A percentile compares a stretch with the other conserved stretches of the same genome.
phyloP scores from a whole-genome alignment of 2,329 filamentous ascomycete genomes.

The Chaetothyriales sp. region DNA sequence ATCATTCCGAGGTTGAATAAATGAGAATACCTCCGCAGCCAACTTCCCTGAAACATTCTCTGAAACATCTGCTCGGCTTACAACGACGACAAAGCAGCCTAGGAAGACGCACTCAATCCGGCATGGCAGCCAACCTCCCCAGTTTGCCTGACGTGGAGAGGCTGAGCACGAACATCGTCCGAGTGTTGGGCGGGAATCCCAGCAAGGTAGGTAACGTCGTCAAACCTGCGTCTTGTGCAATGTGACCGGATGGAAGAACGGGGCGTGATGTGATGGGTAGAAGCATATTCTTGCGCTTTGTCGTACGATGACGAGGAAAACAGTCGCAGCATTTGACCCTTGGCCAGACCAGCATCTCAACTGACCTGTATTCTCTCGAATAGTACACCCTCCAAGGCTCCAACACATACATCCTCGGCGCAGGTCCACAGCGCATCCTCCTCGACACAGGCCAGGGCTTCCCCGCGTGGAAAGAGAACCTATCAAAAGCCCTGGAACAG shows the following conservation, averaged over 20 bases:
- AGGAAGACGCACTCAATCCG: not conserved
- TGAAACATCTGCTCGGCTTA: not conserved
- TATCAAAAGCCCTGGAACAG: constrained; percentile 47
- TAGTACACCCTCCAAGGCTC: constrained; percentile 57
- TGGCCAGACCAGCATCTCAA: not conserved
- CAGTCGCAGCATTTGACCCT: not conserved
- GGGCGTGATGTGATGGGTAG: not conserved
- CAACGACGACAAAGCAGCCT: not conserved
- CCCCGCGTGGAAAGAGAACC: constrained; percentile 52
- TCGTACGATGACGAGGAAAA: not conserved
- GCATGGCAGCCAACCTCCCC: constrained; percentile 48
- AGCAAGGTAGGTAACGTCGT: constrained; percentile 57
- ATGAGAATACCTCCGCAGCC: not conserved
- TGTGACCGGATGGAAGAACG: too few species aligned
- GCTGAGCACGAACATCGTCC: constrained; percentile 61
- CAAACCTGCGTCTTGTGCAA: too few species aligned
- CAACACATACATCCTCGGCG: constrained; percentile 86
- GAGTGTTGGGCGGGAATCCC: constrained; percentile 82
- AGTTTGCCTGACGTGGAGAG: constrained; percentile 59
- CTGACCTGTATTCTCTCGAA: not conserved
- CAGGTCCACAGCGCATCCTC: constrained; percentile 56
- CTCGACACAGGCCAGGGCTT: constrained; percentile 82
- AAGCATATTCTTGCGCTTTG: not conserved
- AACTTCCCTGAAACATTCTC: not conserved
- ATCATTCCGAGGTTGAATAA: not conserved